Conservation (phyloP, 169 alveolate genomes). For the Eimeria zaria region DNA sequence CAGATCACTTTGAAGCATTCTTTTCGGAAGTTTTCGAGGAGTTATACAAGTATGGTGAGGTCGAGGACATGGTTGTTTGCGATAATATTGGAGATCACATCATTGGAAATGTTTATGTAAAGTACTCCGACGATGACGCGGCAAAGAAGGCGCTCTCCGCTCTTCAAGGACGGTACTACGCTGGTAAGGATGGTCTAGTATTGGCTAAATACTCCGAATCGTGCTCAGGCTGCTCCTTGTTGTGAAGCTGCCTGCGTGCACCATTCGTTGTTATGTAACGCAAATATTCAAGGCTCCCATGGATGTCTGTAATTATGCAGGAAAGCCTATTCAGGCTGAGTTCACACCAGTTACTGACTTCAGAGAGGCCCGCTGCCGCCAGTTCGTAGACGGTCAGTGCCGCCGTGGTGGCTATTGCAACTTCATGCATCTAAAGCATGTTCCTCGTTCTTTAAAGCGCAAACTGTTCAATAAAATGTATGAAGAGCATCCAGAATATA, state of each 20-base stretch:
- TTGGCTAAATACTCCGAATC: not conserved
- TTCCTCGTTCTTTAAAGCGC: conserved; percentile 96
- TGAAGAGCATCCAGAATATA: conserved; percentile 98
- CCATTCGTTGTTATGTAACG: not conserved
- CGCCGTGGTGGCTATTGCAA: conserved; percentile 98
- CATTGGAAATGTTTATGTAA: conserved; percentile 99
- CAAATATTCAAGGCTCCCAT: not conserved
- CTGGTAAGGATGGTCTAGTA: conserved; percentile 80
- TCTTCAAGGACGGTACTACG: conserved; percentile 98
- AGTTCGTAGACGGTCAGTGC: conserved; percentile 99
- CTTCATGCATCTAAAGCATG: conserved; percentile 99
- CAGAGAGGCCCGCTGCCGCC: conserved; percentile 99
- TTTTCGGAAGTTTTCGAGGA: conserved; percentile 98
- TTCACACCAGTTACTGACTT: conserved; percentile 99
- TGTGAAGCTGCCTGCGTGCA: not conserved
- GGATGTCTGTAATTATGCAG: conserved; percentile 88
- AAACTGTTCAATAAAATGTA: conserved; percentile 98
- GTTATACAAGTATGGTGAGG: conserved; percentile 98
- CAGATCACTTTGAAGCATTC: conserved; percentile 99
- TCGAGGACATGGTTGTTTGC: conserved; percentile 99
- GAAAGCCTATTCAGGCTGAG: conserved; percentile 96
- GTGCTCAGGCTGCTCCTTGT: not conserved
- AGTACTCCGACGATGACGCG: conserved; percentile 97
- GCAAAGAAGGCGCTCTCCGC: conserved; percentile 97
- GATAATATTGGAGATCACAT: conserved; percentile 99